Conservation (phyloP, 768 basidiomycete genomes). For the Collybia sordida region DNA sequence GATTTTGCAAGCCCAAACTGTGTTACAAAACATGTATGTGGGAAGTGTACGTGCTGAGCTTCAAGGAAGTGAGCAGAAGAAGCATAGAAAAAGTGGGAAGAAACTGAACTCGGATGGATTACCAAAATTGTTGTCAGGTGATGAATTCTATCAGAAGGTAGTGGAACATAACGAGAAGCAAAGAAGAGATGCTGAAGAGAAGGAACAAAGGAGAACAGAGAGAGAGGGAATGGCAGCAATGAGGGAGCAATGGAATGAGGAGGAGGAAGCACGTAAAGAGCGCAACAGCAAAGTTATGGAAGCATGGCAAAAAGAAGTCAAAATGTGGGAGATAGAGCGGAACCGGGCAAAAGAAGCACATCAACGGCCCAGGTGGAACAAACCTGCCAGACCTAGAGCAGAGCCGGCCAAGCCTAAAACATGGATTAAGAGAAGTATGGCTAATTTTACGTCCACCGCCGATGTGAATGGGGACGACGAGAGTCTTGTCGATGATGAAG, state of each 20-base stretch:
- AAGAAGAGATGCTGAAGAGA: conserved; percentile 7
- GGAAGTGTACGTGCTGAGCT: conserved; percentile 16
- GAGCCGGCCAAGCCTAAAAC: neutral
- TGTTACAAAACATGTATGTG: conserved; percentile 8
- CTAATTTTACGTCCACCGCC: neutral
- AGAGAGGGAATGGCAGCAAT: conserved; percentile 7
- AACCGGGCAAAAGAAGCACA: neutral
- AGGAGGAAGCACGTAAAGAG: conserved; percentile 12
- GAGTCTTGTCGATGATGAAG: neutral
- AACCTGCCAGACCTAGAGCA: neutral
- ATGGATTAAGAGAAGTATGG: neutral
- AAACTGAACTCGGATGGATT: conserved; percentile 22
- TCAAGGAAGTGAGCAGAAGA: conserved; percentile 17
- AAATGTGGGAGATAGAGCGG: conserved; percentile 2
- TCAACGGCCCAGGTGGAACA: neutral
- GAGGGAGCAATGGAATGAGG: conserved; percentile 16
- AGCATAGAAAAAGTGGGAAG: conserved; percentile 13
- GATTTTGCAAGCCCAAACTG: neutral
- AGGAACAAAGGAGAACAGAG: conserved; percentile 8
- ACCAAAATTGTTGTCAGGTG: conserved; percentile 17
- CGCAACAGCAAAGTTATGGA: conserved; percentile 1
- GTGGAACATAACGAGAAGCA: conserved; percentile 6
- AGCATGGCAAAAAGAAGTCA: neutral
- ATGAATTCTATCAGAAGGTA: conserved; percentile 17
- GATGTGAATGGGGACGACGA: neutral